These are phyloP conservation scores for Leptographium radiaticola DNA, from an alignment of 2,329 filamentous ascomycete species.

Conservation along the genomic window DNA sequence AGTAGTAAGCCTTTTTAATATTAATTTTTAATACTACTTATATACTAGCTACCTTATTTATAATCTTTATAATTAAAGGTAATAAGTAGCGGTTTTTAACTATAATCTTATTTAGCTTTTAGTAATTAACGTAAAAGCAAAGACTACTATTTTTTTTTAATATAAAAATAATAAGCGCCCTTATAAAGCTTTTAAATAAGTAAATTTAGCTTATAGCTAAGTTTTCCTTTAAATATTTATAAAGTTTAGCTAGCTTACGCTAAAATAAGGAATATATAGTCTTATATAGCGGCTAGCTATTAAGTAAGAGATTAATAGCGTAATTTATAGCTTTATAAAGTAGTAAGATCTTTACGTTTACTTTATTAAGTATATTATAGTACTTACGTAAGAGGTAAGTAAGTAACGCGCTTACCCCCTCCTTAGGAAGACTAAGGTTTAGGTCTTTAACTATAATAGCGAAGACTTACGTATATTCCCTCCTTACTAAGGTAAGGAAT, in stretches of 20 bases:
- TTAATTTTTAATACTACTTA: background rate
- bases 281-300: background rate
- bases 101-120: background rate
- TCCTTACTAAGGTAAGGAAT: no score
- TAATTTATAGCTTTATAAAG: background rate
- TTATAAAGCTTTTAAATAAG: background rate
- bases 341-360: background rate
- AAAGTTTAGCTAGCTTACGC: background rate
- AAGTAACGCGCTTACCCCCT: background rate
- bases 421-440: background rate
- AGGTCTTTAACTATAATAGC: background rate
- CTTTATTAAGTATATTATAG: background rate
- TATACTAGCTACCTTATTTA: background rate
- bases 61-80: background rate
- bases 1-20: background rate
- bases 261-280: background rate
- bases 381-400: background rate
- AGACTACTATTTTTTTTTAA: background rate
- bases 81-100: background rate
- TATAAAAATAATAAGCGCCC: slow-evolving; percentile 4
- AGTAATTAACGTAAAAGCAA: background rate
- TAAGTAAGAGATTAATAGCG: background rate
- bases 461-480: no score
- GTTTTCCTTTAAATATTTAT: background rate
- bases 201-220: background rate